A percentile compares a stretch with the other conserved stretches of the same genome.
Evolutionary conservation across 495 filamentous ascomycete genomes (phyloP).

Genomic region (Hypoxylon cercidicola): DNA sequence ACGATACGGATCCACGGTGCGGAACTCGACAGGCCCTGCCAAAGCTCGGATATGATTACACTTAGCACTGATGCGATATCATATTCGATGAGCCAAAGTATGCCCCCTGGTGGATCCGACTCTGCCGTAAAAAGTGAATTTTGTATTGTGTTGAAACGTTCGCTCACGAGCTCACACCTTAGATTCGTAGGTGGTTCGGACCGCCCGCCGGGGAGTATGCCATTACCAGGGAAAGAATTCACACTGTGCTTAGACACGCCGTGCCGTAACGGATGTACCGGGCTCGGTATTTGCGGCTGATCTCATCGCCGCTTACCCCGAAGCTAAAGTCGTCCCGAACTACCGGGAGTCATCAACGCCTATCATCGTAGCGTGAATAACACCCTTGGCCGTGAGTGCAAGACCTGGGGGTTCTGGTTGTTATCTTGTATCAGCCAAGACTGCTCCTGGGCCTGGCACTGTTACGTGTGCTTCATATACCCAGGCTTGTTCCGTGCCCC

Average conservation of each 20-base stretch:
- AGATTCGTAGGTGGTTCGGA: slow-evolving; percentile 13
- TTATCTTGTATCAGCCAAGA: slow-evolving; percentile 18
- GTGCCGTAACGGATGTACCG: slow-evolving; percentile 69
- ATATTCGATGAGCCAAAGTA: slow-evolving; percentile 69
- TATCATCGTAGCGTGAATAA: slow-evolving; percentile 43
- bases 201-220: slow-evolving; percentile 22
- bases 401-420: slow-evolving; percentile 4
- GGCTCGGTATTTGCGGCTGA: slow-evolving; percentile 70
- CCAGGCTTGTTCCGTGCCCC: slow-evolving; percentile 31
- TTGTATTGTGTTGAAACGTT: background rate
- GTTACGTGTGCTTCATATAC: slow-evolving; percentile 21
- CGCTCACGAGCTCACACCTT: background rate
- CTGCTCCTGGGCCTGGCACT: slow-evolving; percentile 32
- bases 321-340: slow-evolving; percentile 71
- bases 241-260: slow-evolving; percentile 69
- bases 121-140: slow-evolving; percentile 41
- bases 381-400: slow-evolving; percentile 5
- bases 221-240: slow-evolving; percentile 68
- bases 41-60: slow-evolving; percentile 68
- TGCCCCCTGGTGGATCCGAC: slow-evolving; percentile 59
- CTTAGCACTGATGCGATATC: slow-evolving; percentile 74
- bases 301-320: slow-evolving; percentile 72
- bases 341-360: slow-evolving; percentile 57
- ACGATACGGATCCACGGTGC: slow-evolving; percentile 72
- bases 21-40: slow-evolving; percentile 69